Base-by-base conservation (phyloP, 1,284 basidiomycete genomes). In the Rhodofomes roseus region DNA sequence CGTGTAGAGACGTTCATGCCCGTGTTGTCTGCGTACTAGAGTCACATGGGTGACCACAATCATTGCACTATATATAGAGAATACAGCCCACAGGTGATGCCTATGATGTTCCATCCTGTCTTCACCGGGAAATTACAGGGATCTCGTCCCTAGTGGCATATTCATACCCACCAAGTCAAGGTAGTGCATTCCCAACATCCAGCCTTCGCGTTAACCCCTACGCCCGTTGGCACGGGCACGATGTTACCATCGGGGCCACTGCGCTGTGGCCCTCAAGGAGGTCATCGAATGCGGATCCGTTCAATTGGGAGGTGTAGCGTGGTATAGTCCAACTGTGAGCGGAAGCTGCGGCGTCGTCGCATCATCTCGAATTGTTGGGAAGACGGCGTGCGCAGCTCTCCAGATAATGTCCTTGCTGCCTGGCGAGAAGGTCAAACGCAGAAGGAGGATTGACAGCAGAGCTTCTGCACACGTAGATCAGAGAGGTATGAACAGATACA, bases 351-450 rank as follows among this genome's bases (percentile, higher is more conserved):
- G 55, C 2, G 27, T 44, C 6, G 14, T 51, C 2, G 36, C 37
- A 9, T 52, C 58, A 29, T 51, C 43, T 8, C 62, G 57, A 39
- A 61, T 37, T 18, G 62, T 59, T 14, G 62, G 62, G 37, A 59
- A 63, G 7, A 16, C 27, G 14, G 60, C 55, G 6, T 44, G 53
- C n/a, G 60, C 52, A 7, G 54, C 31, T 41, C 59, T 63, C 62
- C 62, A 63, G 9, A 51, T 29, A 18, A 63, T 54, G 20, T 55
- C 22, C 43, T 60, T 59, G 2, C 51, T 62, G 4, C 57, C 59
- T 18, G 57, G 36, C 36, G 62, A 58, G 59, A 67, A 65, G 34
- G 37, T 54, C 59, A 67, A 65, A 5, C 34, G 55, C 12, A 62
- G 46, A 9, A 67, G 22, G 18, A 57, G 31, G 25, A 44, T 40